These are phyloP conservation scores for Ceriops tagal DNA, from an alignment of 345 rosid genomes.

Conservation along the genomic window DNA sequence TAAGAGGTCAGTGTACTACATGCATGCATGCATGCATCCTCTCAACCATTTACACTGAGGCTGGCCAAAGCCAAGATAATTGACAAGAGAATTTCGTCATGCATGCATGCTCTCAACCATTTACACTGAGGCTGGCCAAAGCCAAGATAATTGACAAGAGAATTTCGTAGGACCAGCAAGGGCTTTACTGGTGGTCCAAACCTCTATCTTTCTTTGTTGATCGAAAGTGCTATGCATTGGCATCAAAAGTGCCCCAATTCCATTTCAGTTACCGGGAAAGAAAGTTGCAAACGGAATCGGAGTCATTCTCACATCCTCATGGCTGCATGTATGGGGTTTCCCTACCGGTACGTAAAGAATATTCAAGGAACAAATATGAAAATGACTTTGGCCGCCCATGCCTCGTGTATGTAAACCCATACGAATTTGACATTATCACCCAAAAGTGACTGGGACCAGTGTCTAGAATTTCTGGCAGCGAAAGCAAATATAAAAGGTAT, in stretches of 20 bases:
- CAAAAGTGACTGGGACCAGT: too few relatives aligned
- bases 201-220: conserved; percentile 3
- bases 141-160: background rate
- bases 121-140: conserved; percentile 16
- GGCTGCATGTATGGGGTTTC: conserved; percentile 2
- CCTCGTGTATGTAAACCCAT: too few relatives aligned
- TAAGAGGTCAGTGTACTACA: conserved; percentile 14
- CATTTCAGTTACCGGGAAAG: conserved; percentile 5
- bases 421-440: too few relatives aligned
- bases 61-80: conserved; percentile 17
- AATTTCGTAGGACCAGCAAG: too few relatives aligned
- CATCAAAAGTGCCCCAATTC: background rate
- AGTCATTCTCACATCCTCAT: background rate
- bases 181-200: conserved; percentile 10
- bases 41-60: conserved; percentile 14
- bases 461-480: too few relatives aligned
- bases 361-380: too few relatives aligned
- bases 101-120: conserved; percentile 34
- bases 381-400: too few relatives aligned
- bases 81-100: background rate
- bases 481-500: too few relatives aligned
- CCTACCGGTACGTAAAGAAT: conserved; percentile 4
- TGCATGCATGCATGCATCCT: conserved; percentile 42
- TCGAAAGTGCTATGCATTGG: background rate
- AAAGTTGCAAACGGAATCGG: conserved; percentile 1